These are phyloP conservation scores for Cardamine resedifolia DNA, from an alignment of 345 rosid species.

Conservation along the genomic window DNA sequence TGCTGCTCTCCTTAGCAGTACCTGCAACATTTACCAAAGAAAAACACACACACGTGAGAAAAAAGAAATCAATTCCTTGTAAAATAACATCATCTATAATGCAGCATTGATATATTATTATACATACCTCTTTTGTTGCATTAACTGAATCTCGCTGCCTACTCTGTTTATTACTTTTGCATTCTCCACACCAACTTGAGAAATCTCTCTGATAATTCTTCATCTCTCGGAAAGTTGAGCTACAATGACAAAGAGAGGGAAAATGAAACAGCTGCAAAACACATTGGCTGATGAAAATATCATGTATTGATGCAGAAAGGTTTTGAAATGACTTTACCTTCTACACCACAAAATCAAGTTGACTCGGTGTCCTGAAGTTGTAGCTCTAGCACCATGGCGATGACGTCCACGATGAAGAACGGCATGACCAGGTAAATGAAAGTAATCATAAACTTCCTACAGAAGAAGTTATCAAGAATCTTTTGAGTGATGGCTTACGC, in stretches of 20 bases:
- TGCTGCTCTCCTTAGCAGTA: conserved; percentile 27
- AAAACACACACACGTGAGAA: neutral
- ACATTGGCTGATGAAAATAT: conserved; percentile 5
- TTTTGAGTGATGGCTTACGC: neutral
- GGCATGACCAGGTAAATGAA: conserved; percentile 80
- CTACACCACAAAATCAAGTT: conserved; percentile 94
- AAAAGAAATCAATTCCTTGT: conserved; percentile 8
- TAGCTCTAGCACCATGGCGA: conserved; percentile 97
- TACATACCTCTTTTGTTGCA: conserved; percentile 38
- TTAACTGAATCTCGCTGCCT: conserved; percentile 58
- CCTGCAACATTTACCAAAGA: conserved; percentile 21
- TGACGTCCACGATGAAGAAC: conserved; percentile 93
- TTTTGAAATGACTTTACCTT: conserved; percentile 52
- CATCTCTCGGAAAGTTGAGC: conserved; percentile 82
- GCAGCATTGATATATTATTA: neutral
- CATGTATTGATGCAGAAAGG: neutral
- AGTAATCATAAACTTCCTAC: conserved; percentile 77
- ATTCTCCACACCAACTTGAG: conserved; percentile 89
- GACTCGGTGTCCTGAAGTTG: conserved; percentile 69
- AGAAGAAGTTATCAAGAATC: neutral
- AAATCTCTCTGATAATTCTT: conserved; percentile 80
- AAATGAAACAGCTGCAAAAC: neutral
- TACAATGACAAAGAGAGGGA: conserved; percentile 30
- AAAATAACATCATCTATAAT: neutral
- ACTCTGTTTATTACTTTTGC: conserved; percentile 56